Evolutionary conservation across 176 grass and related monocot species (phyloP), one percentile per base, ranked within the genome.

Genomic region (Rhynchospora breviuscula): DNA sequence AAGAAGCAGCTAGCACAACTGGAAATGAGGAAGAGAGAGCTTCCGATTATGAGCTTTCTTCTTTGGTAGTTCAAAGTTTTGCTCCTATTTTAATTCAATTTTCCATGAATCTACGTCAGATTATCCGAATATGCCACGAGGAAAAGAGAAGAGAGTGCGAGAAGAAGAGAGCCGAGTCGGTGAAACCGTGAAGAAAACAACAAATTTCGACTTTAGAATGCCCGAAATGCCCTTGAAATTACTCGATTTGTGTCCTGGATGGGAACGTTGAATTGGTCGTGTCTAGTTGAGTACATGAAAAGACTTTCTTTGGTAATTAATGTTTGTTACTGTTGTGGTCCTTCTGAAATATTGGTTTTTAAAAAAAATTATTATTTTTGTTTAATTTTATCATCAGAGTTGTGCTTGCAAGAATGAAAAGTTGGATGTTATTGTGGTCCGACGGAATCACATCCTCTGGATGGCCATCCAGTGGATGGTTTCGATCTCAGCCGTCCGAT

Each of bases 221-320:
- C 43, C 80, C 4, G 67, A 82, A 82, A 48, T 82, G 13, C 80
- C 80, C 80, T 65, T 82, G 18, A 5, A 60, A 5, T 45, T 44
- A 40, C 56, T n/a, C 4, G 23, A 33, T 61, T 80, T 60, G 10
- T 59, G 78, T 61, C 61, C 35, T 40, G 9, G 46, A 62, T 62
- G 51, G 70, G 70, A 75, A n/a, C 5, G 59, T 62, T 62, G 18
- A 11, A 62, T 23, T 62, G 49, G 10, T 40, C 35, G 35, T 40
- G 35, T 40, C 35, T 40, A 40, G 35, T 40, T 40, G 35, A 40
- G 35, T 40, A 19, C 57, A n/a, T 59, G 17, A 59, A 59, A 59
- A 40, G 65, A 68, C 65, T 68, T 68, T 9, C 33, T 40, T 40
- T 68, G 65, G 5, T 4, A 40, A 5, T 29, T n/a, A 18, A 57